Evolutionary conservation across 371 early-diverging fungal species (phyloP).

Genomic region (Chytridiales sp.): DNA sequence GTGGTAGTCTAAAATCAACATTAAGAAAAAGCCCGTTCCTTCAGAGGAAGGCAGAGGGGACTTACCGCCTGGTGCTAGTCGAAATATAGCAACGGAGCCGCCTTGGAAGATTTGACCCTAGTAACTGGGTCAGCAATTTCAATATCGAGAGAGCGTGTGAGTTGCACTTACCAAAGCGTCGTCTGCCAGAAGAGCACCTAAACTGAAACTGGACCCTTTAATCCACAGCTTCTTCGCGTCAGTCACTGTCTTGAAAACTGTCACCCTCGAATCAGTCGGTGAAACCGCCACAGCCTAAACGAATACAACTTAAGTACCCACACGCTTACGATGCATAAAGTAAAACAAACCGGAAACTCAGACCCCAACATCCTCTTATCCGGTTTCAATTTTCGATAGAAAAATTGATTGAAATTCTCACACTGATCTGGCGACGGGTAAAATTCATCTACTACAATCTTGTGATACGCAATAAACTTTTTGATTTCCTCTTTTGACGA

Average conservation of each 20-base stretch:
- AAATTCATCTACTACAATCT: constrained; percentile 42
- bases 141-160: neutral
- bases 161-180: constrained; percentile 36
- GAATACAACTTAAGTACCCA: neutral
- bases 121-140: too few species aligned
- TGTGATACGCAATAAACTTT: constrained; percentile 77
- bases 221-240: constrained; percentile 82
- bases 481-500: constrained; percentile 66
- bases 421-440: constrained; percentile 68
- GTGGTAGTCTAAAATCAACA: constrained; percentile 67
- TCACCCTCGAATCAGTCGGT: constrained; percentile 80
- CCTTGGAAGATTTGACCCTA: constrained; percentile 59
- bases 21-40: neutral
- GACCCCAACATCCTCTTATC: constrained; percentile 63
- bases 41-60: neutral
- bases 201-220: constrained; percentile 74
- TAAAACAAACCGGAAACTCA: constrained; percentile 50
- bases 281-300: constrained; percentile 61
- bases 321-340: neutral
- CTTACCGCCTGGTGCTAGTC: constrained; percentile 76
- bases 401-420: constrained; percentile 83
- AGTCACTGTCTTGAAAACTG: constrained; percentile 65
- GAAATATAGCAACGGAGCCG: constrained; percentile 73
- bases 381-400: constrained; percentile 80
- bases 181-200: constrained; percentile 60